These are phyloP conservation scores for Vaccinium vitisidaea DNA, from an alignment of 148 eudicot species.

Conservation along the genomic window DNA sequence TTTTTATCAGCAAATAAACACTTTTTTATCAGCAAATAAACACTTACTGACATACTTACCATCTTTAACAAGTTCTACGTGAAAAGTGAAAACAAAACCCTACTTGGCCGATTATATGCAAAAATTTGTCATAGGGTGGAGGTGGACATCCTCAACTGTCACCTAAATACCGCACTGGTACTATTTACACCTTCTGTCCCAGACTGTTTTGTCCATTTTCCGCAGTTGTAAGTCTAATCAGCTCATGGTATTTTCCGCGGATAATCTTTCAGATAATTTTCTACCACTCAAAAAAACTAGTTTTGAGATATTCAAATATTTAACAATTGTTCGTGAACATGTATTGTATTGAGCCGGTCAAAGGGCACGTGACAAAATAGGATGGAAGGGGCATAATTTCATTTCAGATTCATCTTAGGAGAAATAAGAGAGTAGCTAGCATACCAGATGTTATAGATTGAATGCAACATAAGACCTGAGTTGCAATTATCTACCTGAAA, in stretches of 20 bases:
- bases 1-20: too few relatives aligned
- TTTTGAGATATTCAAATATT: background rate
- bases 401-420: background rate
- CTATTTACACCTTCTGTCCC: background rate
- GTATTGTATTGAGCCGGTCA: background rate
- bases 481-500: constrained; percentile 64
- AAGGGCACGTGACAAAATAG: background rate
- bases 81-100: background rate
- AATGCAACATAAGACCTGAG: background rate
- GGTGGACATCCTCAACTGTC: background rate
- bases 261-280: background rate
- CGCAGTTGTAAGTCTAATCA: background rate
- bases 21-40: too few relatives aligned
- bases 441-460: background rate
- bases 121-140: background rate
- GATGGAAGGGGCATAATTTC: background rate
- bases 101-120: background rate
- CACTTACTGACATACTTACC: background rate
- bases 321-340: background rate
- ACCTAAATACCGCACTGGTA: background rate
- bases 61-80: background rate
- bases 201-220: background rate
- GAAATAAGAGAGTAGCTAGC: constrained; percentile 9
- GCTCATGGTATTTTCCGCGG: background rate
- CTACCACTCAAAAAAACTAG: background rate